Evolutionary conservation across 139 green algal species (phyloP).

Genomic region (Pedinophyceae sp.): DNA sequence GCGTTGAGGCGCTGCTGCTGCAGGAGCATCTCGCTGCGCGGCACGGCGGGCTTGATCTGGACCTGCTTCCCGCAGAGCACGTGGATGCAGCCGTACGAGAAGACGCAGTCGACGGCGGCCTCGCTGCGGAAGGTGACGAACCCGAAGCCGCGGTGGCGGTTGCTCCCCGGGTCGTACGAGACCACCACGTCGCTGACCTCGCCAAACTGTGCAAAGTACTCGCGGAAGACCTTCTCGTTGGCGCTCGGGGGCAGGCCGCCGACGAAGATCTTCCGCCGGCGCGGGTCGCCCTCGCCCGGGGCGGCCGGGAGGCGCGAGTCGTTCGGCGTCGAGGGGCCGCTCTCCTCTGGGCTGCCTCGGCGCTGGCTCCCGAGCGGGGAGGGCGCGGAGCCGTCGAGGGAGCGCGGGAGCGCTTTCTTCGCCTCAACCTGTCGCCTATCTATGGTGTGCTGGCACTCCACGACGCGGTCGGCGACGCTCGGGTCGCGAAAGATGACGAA

Average conservation of each 20-base stretch:
- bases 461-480: slow-evolving; percentile 74
- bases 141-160: slow-evolving; percentile 80
- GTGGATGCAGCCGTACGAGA: slow-evolving; percentile 65
- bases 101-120: slow-evolving; percentile 69
- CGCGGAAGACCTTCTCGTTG: slow-evolving; percentile 56
- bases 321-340: neutral
- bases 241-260: slow-evolving; percentile 74
- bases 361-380: neutral
- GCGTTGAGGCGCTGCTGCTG: too few relatives aligned
- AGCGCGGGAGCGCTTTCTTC: neutral
- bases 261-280: slow-evolving; percentile 62
- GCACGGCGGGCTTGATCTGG: slow-evolving; percentile 81
- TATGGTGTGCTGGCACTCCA: slow-evolving; percentile 72
- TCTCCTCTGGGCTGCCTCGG: neutral
- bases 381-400: neutral
- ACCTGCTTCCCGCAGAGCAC: slow-evolving; percentile 84
- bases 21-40: slow-evolving; percentile 65
- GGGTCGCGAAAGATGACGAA: slow-evolving; percentile 82
- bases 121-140: slow-evolving; percentile 91
- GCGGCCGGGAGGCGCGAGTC: neutral
- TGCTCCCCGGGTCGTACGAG: slow-evolving; percentile 92
- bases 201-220: slow-evolving; percentile 75
- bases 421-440: slow-evolving; percentile 59
- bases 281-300: slow-evolving; percentile 12
- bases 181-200: slow-evolving; percentile 73